Evolutionary conservation across 129 eudicot species (phyloP).

Genomic region (Helianthus tuberosus): DNA sequence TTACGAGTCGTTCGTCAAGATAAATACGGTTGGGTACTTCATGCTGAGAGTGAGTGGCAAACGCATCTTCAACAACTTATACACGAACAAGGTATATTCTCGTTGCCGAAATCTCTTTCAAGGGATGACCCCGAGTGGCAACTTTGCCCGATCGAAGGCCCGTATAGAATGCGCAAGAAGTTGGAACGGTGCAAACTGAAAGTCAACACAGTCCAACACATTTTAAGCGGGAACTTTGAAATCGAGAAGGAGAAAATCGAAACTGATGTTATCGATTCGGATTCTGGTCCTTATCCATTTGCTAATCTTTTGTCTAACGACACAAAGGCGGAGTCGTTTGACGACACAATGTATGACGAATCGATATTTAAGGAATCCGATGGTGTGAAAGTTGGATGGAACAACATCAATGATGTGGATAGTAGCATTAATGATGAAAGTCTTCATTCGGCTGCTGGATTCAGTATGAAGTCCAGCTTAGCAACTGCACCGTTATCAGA

Average conservation of each 20-base stretch:
- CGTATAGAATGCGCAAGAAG: constrained; percentile 95
- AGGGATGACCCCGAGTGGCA: constrained; percentile 81
- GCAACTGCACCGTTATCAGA: constrained; percentile 61
- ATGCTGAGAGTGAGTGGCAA: constrained; percentile 99
- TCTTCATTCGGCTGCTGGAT: constrained; percentile 86
- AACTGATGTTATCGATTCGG: constrained; percentile 43
- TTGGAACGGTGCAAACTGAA: constrained; percentile 78
- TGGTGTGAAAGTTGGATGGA: constrained; percentile 68
- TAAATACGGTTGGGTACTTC: constrained; percentile 98
- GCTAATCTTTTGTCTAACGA: constrained; percentile 55
- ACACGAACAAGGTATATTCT: constrained; percentile 92
- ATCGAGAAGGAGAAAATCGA: constrained; percentile 35
- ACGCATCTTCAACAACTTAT: constrained; percentile 93
- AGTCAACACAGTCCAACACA: constrained; percentile 62
- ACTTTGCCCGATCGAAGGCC: constrained; percentile 98
- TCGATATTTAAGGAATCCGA: constrained; percentile 69
- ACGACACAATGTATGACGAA: constrained; percentile 61
- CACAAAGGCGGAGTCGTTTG: constrained; percentile 52
- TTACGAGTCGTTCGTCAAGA: constrained; percentile 95
- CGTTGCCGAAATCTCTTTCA: constrained; percentile 47
- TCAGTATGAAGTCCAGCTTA: constrained; percentile 70
- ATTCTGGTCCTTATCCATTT: constrained; percentile 43
- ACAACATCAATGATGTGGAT: constrained; percentile 48
- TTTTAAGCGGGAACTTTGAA: constrained; percentile 65
- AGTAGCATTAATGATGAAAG: constrained; percentile 89